Percentiles rank a stretch among this genome's conserved stretches.
phyloP scores from a whole-genome alignment of 1,284 basidiomycete species.

The Ceratobasidium sp. region DNA sequence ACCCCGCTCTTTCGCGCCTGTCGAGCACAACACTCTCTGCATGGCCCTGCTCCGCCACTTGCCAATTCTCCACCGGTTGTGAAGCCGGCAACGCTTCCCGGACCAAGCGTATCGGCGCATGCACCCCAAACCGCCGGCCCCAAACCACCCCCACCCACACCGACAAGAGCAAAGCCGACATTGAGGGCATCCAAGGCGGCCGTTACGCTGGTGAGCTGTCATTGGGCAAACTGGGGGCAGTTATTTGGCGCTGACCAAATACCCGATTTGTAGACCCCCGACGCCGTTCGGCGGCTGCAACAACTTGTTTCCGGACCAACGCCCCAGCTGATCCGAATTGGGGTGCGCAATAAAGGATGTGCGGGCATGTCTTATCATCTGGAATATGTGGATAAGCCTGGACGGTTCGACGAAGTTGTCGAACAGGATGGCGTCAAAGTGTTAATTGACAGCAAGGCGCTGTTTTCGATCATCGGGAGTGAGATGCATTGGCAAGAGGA shows the following conservation, averaged over 20 bases:
- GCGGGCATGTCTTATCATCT: constrained; percentile 97
- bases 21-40: constrained; percentile 24
- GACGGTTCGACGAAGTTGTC: constrained; percentile 96
- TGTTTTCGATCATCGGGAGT: constrained; percentile 98
- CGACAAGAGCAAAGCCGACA: constrained; percentile 67
- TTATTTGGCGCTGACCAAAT: constrained; percentile 31
- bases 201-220: constrained; percentile 73
- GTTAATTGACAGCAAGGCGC: constrained; percentile 94
- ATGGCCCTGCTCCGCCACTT: constrained; percentile 21
- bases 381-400: constrained; percentile 92
- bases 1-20: constrained; percentile 14
- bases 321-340: constrained; percentile 94
- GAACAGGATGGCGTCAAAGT: constrained; percentile 94
- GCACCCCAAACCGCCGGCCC: constrained; percentile 72
- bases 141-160: constrained; percentile 70
- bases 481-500: constrained; percentile 99
- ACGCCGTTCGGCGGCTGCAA: constrained; percentile 76
- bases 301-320: constrained; percentile 76
- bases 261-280: constrained; percentile 68
- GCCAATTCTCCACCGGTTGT: constrained; percentile 40
- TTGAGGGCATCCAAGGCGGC: constrained; percentile 83
- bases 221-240: constrained; percentile 14
- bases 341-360: constrained; percentile 98
- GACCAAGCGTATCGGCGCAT: constrained; percentile 47
- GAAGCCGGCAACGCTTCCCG: constrained; percentile 12